Evolutionary conservation across 257 asterid species (phyloP).

Genomic region (Capsicum rhomboideum): DNA sequence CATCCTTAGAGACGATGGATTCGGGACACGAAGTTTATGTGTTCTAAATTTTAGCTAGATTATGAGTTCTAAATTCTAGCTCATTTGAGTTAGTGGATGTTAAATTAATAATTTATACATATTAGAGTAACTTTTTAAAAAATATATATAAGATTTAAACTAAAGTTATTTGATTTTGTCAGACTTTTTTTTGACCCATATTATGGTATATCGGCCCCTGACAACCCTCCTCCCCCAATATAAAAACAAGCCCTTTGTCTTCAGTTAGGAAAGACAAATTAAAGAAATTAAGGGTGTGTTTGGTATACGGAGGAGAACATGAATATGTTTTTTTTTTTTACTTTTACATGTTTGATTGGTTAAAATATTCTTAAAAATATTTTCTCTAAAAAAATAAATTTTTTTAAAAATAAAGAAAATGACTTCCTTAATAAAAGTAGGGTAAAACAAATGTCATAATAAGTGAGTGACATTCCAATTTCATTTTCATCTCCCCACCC

Average conservation of each 20-base stretch:
- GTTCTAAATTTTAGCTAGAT: background rate
- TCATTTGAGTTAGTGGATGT: background rate
- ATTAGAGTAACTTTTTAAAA: background rate
- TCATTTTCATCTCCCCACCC: no score
- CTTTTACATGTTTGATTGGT: background rate
- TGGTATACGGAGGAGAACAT: background rate
- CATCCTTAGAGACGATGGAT: background rate
- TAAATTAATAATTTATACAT: background rate
- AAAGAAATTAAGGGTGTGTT: background rate
- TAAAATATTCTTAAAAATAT: background rate
- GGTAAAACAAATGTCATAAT: no score
- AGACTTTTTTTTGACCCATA: background rate
- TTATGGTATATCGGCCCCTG: accelerated
- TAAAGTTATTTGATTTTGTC: background rate
- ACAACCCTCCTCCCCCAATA: background rate
- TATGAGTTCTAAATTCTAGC: background rate
- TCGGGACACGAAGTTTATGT: background rate
- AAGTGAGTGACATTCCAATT: no score
- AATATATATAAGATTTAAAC: background rate
- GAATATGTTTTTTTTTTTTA: background rate
- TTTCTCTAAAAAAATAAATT: no score
- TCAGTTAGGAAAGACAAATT: background rate
- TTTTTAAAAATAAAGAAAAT: no score
- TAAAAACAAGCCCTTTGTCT: background rate
- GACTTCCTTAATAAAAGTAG: no score